These are phyloP conservation scores for Colletotrichum kahawae DNA, from an alignment of 2,329 filamentous ascomycete species.

Conservation along the genomic window DNA sequence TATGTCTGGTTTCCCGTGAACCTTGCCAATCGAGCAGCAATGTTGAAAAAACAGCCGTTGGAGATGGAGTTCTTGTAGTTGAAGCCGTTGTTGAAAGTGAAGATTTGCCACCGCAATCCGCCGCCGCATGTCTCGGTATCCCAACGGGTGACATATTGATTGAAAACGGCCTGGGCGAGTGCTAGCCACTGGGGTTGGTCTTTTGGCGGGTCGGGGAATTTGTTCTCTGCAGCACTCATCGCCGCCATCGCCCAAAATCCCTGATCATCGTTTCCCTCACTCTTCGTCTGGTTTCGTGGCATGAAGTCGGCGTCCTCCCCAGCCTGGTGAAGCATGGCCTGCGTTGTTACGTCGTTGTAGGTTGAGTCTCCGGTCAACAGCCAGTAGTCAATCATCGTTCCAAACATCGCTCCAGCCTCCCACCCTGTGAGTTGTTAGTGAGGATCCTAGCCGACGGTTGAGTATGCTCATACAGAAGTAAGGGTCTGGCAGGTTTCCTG, in stretches of 20 bases:
- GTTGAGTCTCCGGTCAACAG: slow-evolving; percentile 68
- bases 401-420: slow-evolving; percentile 76
- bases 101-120: slow-evolving; percentile 87
- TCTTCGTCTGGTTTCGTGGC: slow-evolving; percentile 68
- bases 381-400: slow-evolving; percentile 75
- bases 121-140: slow-evolving; percentile 70
- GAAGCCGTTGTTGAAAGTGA: slow-evolving; percentile 75
- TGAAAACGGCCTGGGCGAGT: slow-evolving; percentile 79
- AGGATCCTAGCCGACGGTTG: slow-evolving; percentile 45
- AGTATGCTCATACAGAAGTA: slow-evolving; percentile 66
- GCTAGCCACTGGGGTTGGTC: slow-evolving; percentile 77
- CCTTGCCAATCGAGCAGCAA: slow-evolving; percentile 72
- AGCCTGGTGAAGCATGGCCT: slow-evolving; percentile 66
- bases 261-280: slow-evolving; percentile 75
- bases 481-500: slow-evolving; percentile 62
- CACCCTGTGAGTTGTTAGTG: slow-evolving; percentile 62
- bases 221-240: slow-evolving; percentile 78
- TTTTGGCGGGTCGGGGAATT: slow-evolving; percentile 70
- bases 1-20: slow-evolving; percentile 85
- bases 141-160: slow-evolving; percentile 76
- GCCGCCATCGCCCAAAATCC: slow-evolving; percentile 87
- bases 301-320: slow-evolving; percentile 67
- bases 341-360: slow-evolving; percentile 64
- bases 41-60: slow-evolving; percentile 73
- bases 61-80: slow-evolving; percentile 73